Evolutionary conservation across 2,329 filamentous ascomycete species (phyloP), one percentile per base, ranked within the genome.

Genomic region (Diaporthe vexans): DNA sequence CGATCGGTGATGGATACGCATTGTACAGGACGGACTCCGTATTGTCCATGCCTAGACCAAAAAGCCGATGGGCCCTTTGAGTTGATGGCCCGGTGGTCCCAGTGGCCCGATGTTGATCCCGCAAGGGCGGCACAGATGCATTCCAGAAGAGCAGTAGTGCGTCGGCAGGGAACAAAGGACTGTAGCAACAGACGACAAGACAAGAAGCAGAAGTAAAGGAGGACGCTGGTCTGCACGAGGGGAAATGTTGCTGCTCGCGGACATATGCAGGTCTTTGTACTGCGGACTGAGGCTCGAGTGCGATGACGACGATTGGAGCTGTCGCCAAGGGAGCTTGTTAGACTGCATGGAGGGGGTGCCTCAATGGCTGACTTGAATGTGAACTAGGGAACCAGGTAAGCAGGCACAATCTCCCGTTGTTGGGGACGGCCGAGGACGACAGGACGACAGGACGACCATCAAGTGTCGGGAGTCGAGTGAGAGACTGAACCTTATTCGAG

Each of bases 41-140:
- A 35, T 71, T 65, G 40, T 40, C 29, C 56, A 58, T 46, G 69
- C 69, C 69, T 19, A 71, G 67, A 35, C 57, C 46, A 54, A 7
- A 54, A 54, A 54, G 46, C 5, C 43, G 58, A 69, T 6, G 67
- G 51, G 54, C 40, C 26, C 40, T 40, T 57, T 6, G 19, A 29
- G 48, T 37, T 46, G 54, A 35, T 43, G 26, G 46, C 40, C 35
- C 35, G 13, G 37, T 40, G 37, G 37, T 40, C 61, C 43, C 43
- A 65, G 61, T 52, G 46, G 61, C 61, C 63, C 48, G n/a, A 68
- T 68, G 63, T 68, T 54, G 63, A 54, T 68, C 48, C 63, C 63
- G 33, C 57, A 63, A 52, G 24, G 40, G 37, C 70, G 57, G 48
- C 57, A 63, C 46, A 61, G 33, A 35, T 51, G 43, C 70, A 72